phyloP scores from a whole-genome alignment of 352 stramenopile genomes.

The Saprolegnia diclina region DNA sequence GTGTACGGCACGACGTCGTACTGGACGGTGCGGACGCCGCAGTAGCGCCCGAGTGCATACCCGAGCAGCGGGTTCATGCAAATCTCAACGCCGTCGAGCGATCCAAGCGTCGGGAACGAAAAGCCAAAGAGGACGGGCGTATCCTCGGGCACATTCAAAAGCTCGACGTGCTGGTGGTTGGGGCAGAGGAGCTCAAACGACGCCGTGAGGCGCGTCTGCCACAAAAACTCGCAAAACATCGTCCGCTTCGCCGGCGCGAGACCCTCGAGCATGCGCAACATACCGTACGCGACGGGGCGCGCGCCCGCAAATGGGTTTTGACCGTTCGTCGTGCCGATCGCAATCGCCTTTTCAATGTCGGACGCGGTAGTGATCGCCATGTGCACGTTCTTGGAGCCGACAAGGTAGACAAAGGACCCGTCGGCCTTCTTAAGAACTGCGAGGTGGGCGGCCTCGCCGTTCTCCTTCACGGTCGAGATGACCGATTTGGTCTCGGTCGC shows the following conservation, averaged over 20 bases:
- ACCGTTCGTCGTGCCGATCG: constrained; percentile 25
- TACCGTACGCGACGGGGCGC: constrained; percentile 41
- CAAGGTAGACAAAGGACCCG: constrained; percentile 56
- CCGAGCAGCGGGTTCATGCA: constrained; percentile 72
- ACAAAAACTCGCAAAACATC: constrained; percentile 67
- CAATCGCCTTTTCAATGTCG: constrained; percentile 41
- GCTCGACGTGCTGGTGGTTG: constrained; percentile 69
- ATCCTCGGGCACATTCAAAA: constrained; percentile 55
- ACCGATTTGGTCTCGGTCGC: constrained; percentile 41
- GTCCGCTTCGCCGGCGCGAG: constrained; percentile 37
- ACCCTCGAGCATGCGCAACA: constrained; percentile 38
- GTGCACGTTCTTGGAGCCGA: constrained; percentile 82
- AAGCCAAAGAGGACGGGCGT: constrained; percentile 78
- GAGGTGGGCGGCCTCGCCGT: constrained; percentile 68
- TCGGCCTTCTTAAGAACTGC: constrained; percentile 61
- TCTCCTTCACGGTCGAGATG: constrained; percentile 73
- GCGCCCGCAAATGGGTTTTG: constrained; percentile 51
- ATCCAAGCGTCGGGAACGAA: constrained; percentile 43
- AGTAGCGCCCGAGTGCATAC: constrained; percentile 45
- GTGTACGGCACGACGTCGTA: constrained; percentile 50
- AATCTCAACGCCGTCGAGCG: constrained; percentile 44
- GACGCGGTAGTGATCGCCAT: constrained; percentile 43
- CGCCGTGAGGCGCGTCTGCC: constrained; percentile 62
- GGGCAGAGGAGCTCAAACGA: constrained; percentile 76
- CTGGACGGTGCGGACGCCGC: constrained; percentile 56